Evolutionary conservation across 192 early-diverging fungal genomes (phyloP).

Genomic region (Powellomyces hirtus): DNA sequence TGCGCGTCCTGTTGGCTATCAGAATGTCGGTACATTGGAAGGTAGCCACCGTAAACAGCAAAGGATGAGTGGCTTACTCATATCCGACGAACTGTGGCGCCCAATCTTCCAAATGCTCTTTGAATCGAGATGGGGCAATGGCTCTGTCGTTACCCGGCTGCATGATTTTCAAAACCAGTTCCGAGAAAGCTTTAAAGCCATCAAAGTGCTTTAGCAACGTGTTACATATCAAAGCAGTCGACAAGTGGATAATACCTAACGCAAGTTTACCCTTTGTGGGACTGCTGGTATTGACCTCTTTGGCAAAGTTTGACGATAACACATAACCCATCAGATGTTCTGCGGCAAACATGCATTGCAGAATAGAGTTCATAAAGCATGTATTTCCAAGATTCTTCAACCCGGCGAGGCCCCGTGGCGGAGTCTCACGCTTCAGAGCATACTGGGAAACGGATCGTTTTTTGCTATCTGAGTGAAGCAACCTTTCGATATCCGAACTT

Average conservation of each 20-base stretch:
- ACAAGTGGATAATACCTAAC: constrained; percentile 14
- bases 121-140: constrained; percentile 74
- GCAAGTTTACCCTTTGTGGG: constrained; percentile 43
- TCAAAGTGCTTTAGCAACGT: neutral
- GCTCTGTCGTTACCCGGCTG: constrained; percentile 20
- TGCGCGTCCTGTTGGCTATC: constrained; percentile 50
- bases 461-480: too few relatives aligned
- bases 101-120: constrained; percentile 67
- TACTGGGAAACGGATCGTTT: too few relatives aligned
- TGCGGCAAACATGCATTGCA: constrained; percentile 52
- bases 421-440: too few relatives aligned
- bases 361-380: constrained; percentile 60
- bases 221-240: neutral
- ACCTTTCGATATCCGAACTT: too few relatives aligned
- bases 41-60: neutral
- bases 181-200: constrained; percentile 30
- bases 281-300: constrained; percentile 32
- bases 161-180: constrained; percentile 26
- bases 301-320: constrained; percentile 12
- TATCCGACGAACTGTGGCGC: constrained; percentile 79
- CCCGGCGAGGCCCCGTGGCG: constrained; percentile 36
- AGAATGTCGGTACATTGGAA: neutral
- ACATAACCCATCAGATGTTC: constrained; percentile 31
- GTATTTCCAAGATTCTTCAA: constrained; percentile 53
- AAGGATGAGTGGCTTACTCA: constrained; percentile 38